These are phyloP conservation scores for Sapria himalayana DNA, from an alignment of 345 rosid genomes.

Conservation along the genomic window DNA sequence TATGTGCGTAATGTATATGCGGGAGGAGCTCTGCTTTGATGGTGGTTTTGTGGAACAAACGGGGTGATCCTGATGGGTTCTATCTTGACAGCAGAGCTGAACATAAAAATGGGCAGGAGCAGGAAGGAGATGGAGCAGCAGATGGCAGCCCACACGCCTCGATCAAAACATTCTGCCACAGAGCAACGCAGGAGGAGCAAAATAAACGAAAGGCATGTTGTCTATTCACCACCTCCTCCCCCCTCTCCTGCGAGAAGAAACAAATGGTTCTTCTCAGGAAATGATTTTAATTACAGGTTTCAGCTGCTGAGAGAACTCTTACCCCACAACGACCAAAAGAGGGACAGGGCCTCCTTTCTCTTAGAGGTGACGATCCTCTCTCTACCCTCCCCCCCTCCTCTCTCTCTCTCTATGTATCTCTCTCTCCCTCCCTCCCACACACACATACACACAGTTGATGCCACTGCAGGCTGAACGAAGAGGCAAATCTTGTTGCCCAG, in stretches of 20 bases:
- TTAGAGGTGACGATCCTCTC: too few relatives aligned
- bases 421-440: too few relatives aligned
- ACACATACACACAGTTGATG: background rate
- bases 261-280: too few relatives aligned
- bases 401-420: too few relatives aligned
- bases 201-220: conserved; percentile 78
- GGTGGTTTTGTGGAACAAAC: too few relatives aligned
- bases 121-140: conserved; percentile 60
- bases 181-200: conserved; percentile 97
- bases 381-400: too few relatives aligned
- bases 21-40: too few relatives aligned
- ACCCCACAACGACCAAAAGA: conserved; percentile 82
- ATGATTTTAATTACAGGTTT: conserved; percentile 38
- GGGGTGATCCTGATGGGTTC: too few relatives aligned
- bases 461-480: conserved; percentile 8
- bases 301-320: conserved; percentile 71
- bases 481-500: conserved; percentile 16
- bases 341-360: conserved; percentile 89
- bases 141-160: conserved; percentile 67
- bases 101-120: conserved; percentile 43
- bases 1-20: too few relatives aligned
- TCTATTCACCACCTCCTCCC: too few relatives aligned
- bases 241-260: too few relatives aligned
- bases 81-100: conserved; percentile 28
- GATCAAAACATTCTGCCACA: conserved; percentile 96